A percentile compares a stretch with the other conserved stretches of the same genome.
These are phyloP conservation scores for Komagataea norvegica DNA, from an alignment of 1,139 yeast genomes.

Conservation along the genomic window DNA sequence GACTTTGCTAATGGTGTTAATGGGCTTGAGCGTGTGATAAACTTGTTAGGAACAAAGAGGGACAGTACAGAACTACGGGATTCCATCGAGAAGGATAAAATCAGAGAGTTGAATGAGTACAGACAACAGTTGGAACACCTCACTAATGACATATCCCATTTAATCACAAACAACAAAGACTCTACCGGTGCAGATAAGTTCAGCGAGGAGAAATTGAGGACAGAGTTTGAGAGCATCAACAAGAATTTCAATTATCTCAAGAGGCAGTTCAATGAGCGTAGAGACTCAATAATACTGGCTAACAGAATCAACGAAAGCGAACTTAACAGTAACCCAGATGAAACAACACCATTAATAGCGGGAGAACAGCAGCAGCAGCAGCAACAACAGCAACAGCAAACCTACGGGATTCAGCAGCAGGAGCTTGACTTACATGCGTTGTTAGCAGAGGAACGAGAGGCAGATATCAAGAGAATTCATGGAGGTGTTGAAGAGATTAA, in stretches of 20 bases:
- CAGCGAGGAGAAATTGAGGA: conserved; percentile 37
- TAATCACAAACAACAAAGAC: conserved; percentile 14
- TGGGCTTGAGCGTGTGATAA: conserved; percentile 45
- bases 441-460: conserved; percentile 66
- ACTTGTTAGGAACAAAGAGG: conserved; percentile 51
- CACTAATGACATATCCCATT: conserved; percentile 33
- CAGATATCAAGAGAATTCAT: conserved; percentile 67
- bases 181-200: conserved; percentile 25
- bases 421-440: conserved; percentile 72
- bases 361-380: conserved; percentile 33
- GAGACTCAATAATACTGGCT: conserved; percentile 30
- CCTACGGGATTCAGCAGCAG: conserved; percentile 46
- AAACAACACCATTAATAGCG: conserved; percentile 27
- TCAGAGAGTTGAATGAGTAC: conserved; percentile 27
- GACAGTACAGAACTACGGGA: conserved; percentile 43
- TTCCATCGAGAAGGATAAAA: conserved; percentile 33
- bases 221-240: conserved; percentile 39
- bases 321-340: conserved; percentile 18
- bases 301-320: conserved; percentile 28
- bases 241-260: conserved; percentile 36
- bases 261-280: conserved; percentile 35
- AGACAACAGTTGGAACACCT: conserved; percentile 28
- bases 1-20: conserved; percentile 47
- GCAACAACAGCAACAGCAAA: conserved; percentile 34
- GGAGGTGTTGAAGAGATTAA: conserved; percentile 81